Conservation (phyloP, 2,329 filamentous ascomycete genomes). For the Clonostachys rhizophaga region DNA sequence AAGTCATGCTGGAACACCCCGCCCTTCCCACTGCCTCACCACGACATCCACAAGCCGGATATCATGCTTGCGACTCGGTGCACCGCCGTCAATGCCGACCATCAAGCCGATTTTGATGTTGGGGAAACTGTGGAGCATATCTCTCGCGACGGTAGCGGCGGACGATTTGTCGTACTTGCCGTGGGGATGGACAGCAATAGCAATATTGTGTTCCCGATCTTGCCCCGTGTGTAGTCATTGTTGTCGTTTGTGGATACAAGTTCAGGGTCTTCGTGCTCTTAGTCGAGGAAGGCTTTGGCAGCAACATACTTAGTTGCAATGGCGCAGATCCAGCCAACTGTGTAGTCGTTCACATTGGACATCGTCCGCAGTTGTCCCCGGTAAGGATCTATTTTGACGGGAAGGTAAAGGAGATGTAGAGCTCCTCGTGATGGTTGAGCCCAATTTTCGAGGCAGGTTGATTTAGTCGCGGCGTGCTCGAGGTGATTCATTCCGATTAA, state of each 20-base stretch:
- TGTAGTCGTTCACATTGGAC: constrained; percentile 8
- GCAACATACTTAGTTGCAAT: constrained; percentile 14
- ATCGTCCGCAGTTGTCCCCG: not conserved
- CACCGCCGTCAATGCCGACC: constrained; percentile 13
- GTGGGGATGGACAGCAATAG: constrained; percentile 21
- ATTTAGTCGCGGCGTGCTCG: not conserved
- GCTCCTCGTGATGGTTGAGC: no score
- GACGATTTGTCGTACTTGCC: constrained; percentile 16
- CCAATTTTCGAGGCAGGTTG: not conserved
- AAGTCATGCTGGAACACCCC: constrained; percentile 6
- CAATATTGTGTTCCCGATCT: constrained; percentile 22
- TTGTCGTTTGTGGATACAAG: no score
- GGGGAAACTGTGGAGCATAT: constrained; percentile 23
- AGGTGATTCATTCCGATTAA: no score
- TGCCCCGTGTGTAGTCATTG: constrained; percentile 18
- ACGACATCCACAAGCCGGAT: constrained; percentile 6
- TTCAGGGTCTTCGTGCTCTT: constrained; percentile 8
- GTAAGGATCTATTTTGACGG: no score
- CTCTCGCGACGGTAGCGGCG: constrained; percentile 19
- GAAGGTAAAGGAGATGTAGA: no score
- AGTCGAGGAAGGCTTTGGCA: constrained; percentile 13
- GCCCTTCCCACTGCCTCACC: not conserved
- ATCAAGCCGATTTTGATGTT: constrained; percentile 12
- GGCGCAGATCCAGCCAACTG: constrained; percentile 19
- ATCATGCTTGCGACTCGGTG: constrained; percentile 14